Evolutionary conservation across 768 basidiomycete genomes (phyloP).

Genomic region (Boletus subcaerulescens): DNA sequence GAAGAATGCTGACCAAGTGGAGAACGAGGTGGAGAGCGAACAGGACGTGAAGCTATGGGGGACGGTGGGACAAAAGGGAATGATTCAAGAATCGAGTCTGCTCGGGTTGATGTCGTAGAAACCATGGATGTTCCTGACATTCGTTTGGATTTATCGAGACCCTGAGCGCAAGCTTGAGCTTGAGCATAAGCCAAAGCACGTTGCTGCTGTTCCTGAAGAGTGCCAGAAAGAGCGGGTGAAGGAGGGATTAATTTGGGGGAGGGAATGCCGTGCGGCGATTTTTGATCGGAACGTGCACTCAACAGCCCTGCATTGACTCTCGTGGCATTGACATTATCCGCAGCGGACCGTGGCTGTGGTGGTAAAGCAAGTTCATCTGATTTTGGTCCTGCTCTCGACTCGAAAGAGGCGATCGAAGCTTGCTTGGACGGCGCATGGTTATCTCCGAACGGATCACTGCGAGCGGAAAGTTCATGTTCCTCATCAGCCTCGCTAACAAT

Average conservation of each 20-base stretch:
- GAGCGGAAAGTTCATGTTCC: constrained; percentile 26
- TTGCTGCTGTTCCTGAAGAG: constrained; percentile 66
- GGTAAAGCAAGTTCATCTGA: constrained; percentile 41
- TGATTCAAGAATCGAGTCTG: constrained; percentile 81
- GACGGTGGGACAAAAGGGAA: constrained; percentile 91
- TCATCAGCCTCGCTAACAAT: constrained; percentile 47
- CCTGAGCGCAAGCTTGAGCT: constrained; percentile 55
- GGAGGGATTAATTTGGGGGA: constrained; percentile 62
- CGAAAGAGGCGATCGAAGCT: constrained; percentile 13
- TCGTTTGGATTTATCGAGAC: constrained; percentile 43
- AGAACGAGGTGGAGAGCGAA: constrained; percentile 72
- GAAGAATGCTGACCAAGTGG: constrained; percentile 63
- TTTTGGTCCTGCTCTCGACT: constrained; percentile 31
- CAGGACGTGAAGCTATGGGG: constrained; percentile 79
- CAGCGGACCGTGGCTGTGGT: constrained; percentile 54
- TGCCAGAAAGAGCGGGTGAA: constrained; percentile 29
- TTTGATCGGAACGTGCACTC: constrained; percentile 38
- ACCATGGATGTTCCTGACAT: constrained; percentile 65
- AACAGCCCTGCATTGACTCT: constrained; percentile 61
- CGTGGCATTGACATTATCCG: constrained; percentile 62
- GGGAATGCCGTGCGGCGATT: constrained; percentile 54
- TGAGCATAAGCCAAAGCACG: constrained; percentile 60
- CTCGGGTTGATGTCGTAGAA: constrained; percentile 66
- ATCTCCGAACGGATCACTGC: constrained; percentile 64
- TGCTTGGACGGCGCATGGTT: constrained; percentile 34